Evolutionary conservation across 495 filamentous ascomycete species (phyloP), one percentile per base, ranked within the genome.

Genomic region (Penicillium bialowiezense): DNA sequence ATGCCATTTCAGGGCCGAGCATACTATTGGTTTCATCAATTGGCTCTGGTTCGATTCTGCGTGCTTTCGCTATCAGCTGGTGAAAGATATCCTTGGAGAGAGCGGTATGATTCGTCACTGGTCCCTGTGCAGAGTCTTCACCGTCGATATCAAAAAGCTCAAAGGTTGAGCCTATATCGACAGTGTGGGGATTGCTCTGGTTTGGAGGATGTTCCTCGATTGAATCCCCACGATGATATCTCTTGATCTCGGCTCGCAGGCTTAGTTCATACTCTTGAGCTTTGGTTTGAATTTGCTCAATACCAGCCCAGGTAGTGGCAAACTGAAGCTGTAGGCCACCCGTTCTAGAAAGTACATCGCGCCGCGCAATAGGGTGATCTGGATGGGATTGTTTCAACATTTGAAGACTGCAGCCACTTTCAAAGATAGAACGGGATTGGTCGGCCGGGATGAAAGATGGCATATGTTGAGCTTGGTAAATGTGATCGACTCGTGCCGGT

Each of bases 291-390:
- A 89, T 71, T 34, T 61, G 52, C 42, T 86, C 80, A 14, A 96
- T 83, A 45, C 86, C 80, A 38, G 77, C 65, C 90, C 91, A 95
- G 2, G 82, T 80, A 45, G 87, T 91, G 28, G 80, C 79, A 86
- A 86, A 93, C 21, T 84, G 71, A 10, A 95, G 66, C 15, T 56
- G 65, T 2, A 87, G 84, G 29, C 79, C 74, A 18, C 72, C 65
- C 15, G 71, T 61, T n/a, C 60, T 59, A 14, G 55, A 58, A 23
- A 80, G 65, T 9, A 70, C 59, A 34, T 77, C 74, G 24, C 67
- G 56, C 41, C 70, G 75, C 17, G 81, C 76, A 39, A 97, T 71
- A 0, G 88, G 87, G 64, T 97, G 90, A 5, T 85, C 75, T n/a
- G 89, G 81, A 56, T 91, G 85, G 56, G 87, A 81, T 10, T 69